Evolutionary conservation across 1,284 basidiomycete species (phyloP).

Genomic region (Takashimella koratensis): DNA sequence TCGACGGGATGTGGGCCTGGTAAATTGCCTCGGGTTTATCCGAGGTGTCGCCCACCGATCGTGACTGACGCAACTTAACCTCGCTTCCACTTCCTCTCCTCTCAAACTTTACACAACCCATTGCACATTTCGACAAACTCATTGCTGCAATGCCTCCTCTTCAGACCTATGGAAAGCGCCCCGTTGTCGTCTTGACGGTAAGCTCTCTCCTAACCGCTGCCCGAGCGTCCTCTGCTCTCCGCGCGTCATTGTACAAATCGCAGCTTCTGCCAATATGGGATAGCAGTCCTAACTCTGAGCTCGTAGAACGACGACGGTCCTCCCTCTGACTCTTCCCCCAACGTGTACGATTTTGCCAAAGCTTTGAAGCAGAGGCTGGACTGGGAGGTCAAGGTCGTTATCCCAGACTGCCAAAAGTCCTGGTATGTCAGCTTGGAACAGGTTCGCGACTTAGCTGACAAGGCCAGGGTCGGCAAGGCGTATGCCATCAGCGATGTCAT

Average conservation of each 20-base stretch:
- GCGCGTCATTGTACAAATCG: too few relatives aligned
- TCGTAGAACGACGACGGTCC: constrained; percentile 74
- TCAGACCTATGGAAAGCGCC: constrained; percentile 29
- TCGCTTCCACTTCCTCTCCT: too few relatives aligned
- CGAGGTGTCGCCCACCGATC: too few relatives aligned
- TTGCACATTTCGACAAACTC: too few relatives aligned
- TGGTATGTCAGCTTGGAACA: too few relatives aligned
- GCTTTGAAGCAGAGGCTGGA: constrained; percentile 64
- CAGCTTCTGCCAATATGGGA: too few relatives aligned
- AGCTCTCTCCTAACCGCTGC: too few relatives aligned
- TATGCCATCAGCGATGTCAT: constrained; percentile 78
- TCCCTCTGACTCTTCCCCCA: constrained; percentile 67
- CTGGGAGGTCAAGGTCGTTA: constrained; percentile 83
- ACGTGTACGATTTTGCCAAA: constrained; percentile 72
- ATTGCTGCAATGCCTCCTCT: constrained; percentile 29
- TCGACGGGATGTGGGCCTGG: too few relatives aligned
- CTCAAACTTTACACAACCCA: too few relatives aligned
- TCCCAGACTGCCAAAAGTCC: constrained; percentile 82
- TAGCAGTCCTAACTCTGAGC: not conserved
- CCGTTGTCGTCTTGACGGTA: constrained; percentile 43
- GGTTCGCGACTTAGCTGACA: constrained; percentile 6
- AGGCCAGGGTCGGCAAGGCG: constrained; percentile 62
- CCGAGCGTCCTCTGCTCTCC: too few relatives aligned
- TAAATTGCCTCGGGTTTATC: too few relatives aligned
- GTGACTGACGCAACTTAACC: too few relatives aligned